Conservation (phyloP, 331 rosid genomes). For the Acacia concinna region DNA sequence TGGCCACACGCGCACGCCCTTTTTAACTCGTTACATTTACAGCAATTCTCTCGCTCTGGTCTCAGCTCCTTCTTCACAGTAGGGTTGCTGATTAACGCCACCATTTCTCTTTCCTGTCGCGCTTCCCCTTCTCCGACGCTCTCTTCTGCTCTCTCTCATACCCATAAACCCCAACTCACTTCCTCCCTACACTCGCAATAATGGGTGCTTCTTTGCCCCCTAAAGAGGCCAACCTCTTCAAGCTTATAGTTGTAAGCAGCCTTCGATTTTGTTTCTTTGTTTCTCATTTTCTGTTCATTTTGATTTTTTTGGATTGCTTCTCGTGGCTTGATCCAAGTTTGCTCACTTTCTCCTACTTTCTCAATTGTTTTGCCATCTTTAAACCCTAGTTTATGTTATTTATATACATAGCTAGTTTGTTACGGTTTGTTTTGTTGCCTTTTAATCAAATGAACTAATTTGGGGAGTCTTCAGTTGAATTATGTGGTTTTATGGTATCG, state of each 20-base stretch:
- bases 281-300: not conserved
- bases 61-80: constrained; percentile 37
- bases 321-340: constrained; percentile 35
- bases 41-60: not conserved
- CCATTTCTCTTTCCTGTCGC: constrained; percentile 31
- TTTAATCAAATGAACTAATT: not conserved
- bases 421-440: not conserved
- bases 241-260: constrained; percentile 78
- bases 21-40: not conserved
- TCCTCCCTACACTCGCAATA: constrained; percentile 26
- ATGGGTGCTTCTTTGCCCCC: constrained; percentile 97
- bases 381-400: constrained; percentile 68
- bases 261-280: constrained; percentile 14
- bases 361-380: not conserved
- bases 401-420: not conserved
- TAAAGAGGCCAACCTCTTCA: constrained; percentile 97
- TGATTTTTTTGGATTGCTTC: not conserved
- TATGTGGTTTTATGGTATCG: not conserved
- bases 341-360: constrained; percentile 16
- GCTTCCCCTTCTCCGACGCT: constrained; percentile 34
- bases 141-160: constrained; percentile 6
- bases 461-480: constrained; percentile 3
- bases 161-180: constrained; percentile 6
- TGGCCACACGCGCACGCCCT: not conserved
- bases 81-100: constrained; percentile 75